Evolutionary conservation across 192 early-diverging fungal genomes (phyloP).

Genomic region (Podila epigama): DNA sequence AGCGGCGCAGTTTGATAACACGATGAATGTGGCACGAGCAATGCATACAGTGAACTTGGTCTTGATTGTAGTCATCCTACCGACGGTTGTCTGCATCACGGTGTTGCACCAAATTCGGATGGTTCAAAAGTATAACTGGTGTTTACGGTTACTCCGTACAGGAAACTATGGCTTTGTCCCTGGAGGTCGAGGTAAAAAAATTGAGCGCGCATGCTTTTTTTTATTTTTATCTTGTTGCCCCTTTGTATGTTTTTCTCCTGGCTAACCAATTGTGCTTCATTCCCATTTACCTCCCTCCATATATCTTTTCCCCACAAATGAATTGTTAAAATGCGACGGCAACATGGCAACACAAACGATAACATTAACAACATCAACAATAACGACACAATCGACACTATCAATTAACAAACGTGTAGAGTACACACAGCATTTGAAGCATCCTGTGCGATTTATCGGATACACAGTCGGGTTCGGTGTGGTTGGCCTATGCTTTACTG

Average conservation of each 20-base stretch:
- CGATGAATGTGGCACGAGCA: conserved; percentile 47
- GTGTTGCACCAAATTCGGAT: conserved; percentile 39
- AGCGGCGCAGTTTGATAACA: conserved; percentile 37
- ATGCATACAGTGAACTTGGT: conserved; percentile 49
- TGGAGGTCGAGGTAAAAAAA: conserved; percentile 37
- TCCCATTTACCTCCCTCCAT: too few relatives aligned
- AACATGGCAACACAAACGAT: neutral
- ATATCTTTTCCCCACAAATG: too few relatives aligned
- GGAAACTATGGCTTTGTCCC: conserved; percentile 47
- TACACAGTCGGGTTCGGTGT: conserved; percentile 48
- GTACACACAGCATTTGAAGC: conserved; percentile 45
- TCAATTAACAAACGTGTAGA: conserved; percentile 3
- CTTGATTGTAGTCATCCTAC: conserved; percentile 28
- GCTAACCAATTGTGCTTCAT: neutral
- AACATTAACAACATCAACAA: neutral
- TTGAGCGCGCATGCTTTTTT: neutral
- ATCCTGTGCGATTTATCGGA: conserved; percentile 41
- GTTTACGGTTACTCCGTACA: conserved; percentile 27
- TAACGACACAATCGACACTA: too few relatives aligned
- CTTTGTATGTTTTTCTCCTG: neutral
- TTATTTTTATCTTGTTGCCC: neutral
- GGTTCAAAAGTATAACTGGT: conserved; percentile 51
- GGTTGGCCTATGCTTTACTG: conserved; percentile 40
- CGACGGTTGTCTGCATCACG: conserved; percentile 30
- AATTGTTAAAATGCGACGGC: too few relatives aligned